Evolutionary conservation across 768 basidiomycete species (phyloP), one percentile per base, ranked within the genome.

Genomic region (Rhizopogon vesiculosus): DNA sequence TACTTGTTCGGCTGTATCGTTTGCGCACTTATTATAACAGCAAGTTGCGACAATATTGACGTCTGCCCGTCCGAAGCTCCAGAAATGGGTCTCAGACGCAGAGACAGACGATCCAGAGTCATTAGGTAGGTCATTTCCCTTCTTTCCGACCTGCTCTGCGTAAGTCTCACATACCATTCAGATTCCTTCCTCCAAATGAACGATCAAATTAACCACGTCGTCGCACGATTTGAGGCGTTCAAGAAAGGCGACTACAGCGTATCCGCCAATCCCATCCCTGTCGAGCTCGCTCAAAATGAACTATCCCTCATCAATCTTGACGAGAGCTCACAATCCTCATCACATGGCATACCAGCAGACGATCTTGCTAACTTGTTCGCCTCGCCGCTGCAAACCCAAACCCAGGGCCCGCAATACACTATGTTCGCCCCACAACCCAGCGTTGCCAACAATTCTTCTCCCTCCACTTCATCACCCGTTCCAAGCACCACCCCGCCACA

Each of bases 21-120:
- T 28, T n/a, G 38, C 46, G 16, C 39, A 51, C 35, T 56, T 8
- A 3, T 53, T 38, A 29, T 16, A 57, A 31, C 63, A 92, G 88
- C 97, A 99, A 86, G 93, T 98, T 2, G 89, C 96, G 0, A 74
- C 83, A 0, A 85, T 96, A 40, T 81, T 97, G 13, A 78, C 76
- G 29, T 80, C 81, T 44, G 94, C 95, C 2, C 81, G 94, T 45
- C 97, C 97, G 0, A 98, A 90, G 74, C 82, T 98, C 44, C 97
- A 99, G 71, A 96, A 93, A 65, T 98, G 97, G 96, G 91, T 98
- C 56, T 91, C 89, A 9, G 93, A 98, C 62, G 93, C 93, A 16
- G 89, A 93, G 63, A 78, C 85, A 2, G 88, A 93, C 41, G 93
- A 95, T 70, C 83, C 92, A 3, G 93, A 94, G 60, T 90, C 92